Evolutionary conservation across 306 rosid genomes (phyloP), one percentile per base, ranked within the genome.

Genomic region (Canavalia ensiformis): DNA sequence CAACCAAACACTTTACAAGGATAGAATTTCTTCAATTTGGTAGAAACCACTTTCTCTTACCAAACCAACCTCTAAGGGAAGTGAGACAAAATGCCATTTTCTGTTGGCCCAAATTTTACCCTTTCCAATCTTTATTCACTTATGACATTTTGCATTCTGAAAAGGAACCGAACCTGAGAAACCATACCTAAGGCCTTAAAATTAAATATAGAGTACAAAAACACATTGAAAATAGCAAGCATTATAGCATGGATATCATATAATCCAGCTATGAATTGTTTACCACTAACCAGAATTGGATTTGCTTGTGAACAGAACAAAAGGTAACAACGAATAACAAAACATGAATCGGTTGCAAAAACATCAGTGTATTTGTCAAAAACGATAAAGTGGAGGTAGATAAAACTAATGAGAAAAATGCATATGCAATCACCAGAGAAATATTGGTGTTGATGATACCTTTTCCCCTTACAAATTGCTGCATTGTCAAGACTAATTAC

Each of bases 21-120:
- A 41, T 12, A 37, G 42, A 34, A 66, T 52, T 66, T 54, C 66
- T 77, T 66, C 56, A 77, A 77, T 66, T 50, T 1, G 75, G 75
- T 52, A 77, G 42, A 66, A 77, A 77, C 66, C 75, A 66, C 67
- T 52, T 66, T 77, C 45, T 39, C 67, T 28, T 37, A 76, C 45
- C 82, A 77, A 66, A 77, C 75, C 65, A 54, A 18, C 52, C 56
- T 45, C 37, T 29, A 37, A 65, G 31, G 35, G 51, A 68, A 30
- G 55, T 29, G 47, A 10, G 39, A 63, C 12, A 49, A 76, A 25
- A 47, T 7, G 45, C 8, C 58, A 29, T 57, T 73, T 73, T 39
- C 25, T 25, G 45, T 55, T n/a, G 5, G 39, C 13, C 65, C 41
- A 55, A 25, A 18, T 51, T 52, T 70, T 39, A 31, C 42, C 75